Evolutionary conservation across 495 filamentous ascomycete species (phyloP).

Genomic region (Venustampulla echinocandica): DNA sequence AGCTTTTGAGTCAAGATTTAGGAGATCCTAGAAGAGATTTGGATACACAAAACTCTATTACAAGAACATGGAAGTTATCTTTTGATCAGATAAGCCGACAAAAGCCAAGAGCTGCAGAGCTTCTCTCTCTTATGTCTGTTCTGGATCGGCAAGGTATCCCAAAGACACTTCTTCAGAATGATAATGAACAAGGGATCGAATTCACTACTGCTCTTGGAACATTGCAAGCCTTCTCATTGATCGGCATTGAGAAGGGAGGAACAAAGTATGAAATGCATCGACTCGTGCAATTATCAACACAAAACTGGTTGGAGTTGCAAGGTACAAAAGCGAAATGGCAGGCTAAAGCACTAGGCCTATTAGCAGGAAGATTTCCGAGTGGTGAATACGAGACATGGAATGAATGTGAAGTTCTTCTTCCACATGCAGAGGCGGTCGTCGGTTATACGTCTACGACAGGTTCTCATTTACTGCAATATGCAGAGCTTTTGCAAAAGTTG

Average conservation of each 20-base stretch:
- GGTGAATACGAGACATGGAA: constrained; percentile 28
- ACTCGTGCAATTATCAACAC: constrained; percentile 36
- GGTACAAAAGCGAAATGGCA: constrained; percentile 20
- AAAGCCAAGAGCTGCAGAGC: constrained; percentile 29
- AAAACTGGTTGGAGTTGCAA: constrained; percentile 30
- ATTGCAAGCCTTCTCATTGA: constrained; percentile 34
- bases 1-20: constrained; percentile 2
- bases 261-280: constrained; percentile 32
- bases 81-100: constrained; percentile 33
- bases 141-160: constrained; percentile 38
- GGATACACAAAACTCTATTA: constrained; percentile 30
- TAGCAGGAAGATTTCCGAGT: constrained; percentile 28
- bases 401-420: constrained; percentile 28
- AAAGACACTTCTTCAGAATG: constrained; percentile 23
- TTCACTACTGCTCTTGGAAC: constrained; percentile 30
- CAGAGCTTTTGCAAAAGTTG: constrained; percentile 4
- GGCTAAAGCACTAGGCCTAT: constrained; percentile 24
- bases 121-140: constrained; percentile 34
- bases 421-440: constrained; percentile 31
- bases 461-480: neutral
- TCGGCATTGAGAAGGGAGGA: constrained; percentile 18
- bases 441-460: neutral
- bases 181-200: constrained; percentile 22
- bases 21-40: constrained; percentile 22
- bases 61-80: constrained; percentile 40